Percentiles rank a stretch among this genome's conserved stretches.
Conservation (phyloP, 73 alveolate species). For the Paramecium sexaurelia region DNA sequence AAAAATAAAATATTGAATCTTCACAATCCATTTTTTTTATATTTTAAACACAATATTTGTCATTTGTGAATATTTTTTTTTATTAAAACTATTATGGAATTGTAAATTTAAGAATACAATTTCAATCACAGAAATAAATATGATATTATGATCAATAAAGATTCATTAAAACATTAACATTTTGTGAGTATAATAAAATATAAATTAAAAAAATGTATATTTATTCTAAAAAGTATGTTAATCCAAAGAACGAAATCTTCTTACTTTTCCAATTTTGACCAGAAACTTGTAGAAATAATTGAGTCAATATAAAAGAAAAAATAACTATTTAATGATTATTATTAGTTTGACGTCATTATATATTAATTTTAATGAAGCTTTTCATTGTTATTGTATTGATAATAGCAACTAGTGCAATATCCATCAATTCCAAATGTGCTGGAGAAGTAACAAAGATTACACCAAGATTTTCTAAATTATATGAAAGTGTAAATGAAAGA, state of each 20-base stretch:
- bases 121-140: not conserved
- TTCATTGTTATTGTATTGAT: not conserved
- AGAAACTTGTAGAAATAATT: too few relatives aligned
- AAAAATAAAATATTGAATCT: not conserved
- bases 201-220: too few relatives aligned
- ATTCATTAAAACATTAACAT: too few relatives aligned
- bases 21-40: not conserved
- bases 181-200: too few relatives aligned
- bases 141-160: too few relatives aligned
- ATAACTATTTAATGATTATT: not conserved
- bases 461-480: not conserved
- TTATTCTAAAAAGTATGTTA: too few relatives aligned
- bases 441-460: not conserved
- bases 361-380: slow-evolving; percentile 10
- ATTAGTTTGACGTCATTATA: slow-evolving; percentile 1
- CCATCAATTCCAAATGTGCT: not conserved
- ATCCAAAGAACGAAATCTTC: too few relatives aligned
- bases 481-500: not conserved
- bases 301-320: not conserved
- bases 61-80: not conserved
- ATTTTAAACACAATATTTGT: not conserved
- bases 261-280: too few relatives aligned
- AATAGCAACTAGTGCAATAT: not conserved
- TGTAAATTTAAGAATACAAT: not conserved
- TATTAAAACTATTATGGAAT: too few relatives aligned